Evolutionary conservation across 2,329 filamentous ascomycete genomes (phyloP).

Genomic region (Exophiala phaeomuriformis): DNA sequence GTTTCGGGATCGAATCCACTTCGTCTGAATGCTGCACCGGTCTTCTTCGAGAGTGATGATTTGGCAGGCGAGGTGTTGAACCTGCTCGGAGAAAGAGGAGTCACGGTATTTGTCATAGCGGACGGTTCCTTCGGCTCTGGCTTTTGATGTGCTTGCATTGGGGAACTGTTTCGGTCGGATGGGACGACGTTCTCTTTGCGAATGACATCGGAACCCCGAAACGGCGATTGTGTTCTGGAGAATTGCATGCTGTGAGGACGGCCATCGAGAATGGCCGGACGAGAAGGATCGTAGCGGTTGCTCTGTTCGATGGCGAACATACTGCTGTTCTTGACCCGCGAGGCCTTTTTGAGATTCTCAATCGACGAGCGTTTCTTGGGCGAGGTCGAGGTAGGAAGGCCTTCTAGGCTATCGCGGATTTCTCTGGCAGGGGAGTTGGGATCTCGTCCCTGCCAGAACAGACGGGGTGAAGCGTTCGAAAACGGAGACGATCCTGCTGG

Average conservation of each 20-base stretch:
- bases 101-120: slow-evolving; percentile 21
- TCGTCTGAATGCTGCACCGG: slow-evolving; percentile 38
- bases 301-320: slow-evolving; percentile 91
- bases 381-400: slow-evolving; percentile 58
- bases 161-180: slow-evolving; percentile 27
- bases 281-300: slow-evolving; percentile 81
- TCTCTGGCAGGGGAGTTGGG: slow-evolving; percentile 64
- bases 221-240: slow-evolving; percentile 9
- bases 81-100: slow-evolving; percentile 54
- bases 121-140: slow-evolving; percentile 3
- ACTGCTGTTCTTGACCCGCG: slow-evolving; percentile 94
- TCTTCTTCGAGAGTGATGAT: slow-evolving; percentile 72
- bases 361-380: slow-evolving; percentile 81
- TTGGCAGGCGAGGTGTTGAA: slow-evolving; percentile 75
- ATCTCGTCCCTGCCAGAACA: slow-evolving; percentile 81
- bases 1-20: slow-evolving; percentile 57
- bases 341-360: slow-evolving; percentile 88
- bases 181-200: slow-evolving; percentile 44
- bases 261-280: slow-evolving; percentile 66
- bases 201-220: slow-evolving; percentile 36
- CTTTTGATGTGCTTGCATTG: slow-evolving; percentile 41
- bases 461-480: slow-evolving; percentile 59
- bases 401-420: slow-evolving; percentile 56
- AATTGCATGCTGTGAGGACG: slow-evolving; percentile 45
- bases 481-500: slow-evolving; percentile 80